Conservation (phyloP, 768 basidiomycete genomes). For the Tubosaeta sp. region DNA sequence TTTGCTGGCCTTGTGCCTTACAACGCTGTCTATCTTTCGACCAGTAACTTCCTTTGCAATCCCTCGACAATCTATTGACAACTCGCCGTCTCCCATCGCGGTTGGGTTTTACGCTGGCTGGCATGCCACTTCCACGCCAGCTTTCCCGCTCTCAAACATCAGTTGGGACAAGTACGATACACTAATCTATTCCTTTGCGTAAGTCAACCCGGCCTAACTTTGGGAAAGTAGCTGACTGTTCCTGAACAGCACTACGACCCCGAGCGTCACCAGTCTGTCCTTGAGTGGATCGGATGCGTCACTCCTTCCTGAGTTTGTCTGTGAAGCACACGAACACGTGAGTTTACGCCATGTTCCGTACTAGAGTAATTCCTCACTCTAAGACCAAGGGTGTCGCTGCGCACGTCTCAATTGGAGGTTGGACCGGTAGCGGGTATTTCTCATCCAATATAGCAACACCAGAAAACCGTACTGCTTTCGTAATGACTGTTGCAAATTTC, state of each 20-base stretch:
- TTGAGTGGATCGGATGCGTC: constrained; percentile 42
- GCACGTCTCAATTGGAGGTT: constrained; percentile 63
- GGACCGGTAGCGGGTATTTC: constrained; percentile 61
- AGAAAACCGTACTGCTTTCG: constrained; percentile 57
- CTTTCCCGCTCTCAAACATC: constrained; percentile 50
- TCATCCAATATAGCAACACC: constrained; percentile 56
- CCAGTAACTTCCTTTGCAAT: not conserved
- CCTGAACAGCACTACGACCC: constrained; percentile 31
- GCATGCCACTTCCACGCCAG: constrained; percentile 40
- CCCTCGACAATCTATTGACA: not conserved
- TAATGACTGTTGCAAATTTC: constrained; percentile 50
- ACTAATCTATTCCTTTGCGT: constrained; percentile 66
- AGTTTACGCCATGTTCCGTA: constrained; percentile 2
- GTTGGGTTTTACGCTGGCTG: constrained; percentile 67
- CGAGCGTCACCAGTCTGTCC: constrained; percentile 28
- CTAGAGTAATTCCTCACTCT: not conserved
- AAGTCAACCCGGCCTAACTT: constrained; percentile 15
- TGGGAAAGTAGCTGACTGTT: not conserved
- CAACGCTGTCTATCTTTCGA: not conserved
- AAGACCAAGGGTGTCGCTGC: constrained; percentile 49
- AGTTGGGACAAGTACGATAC: constrained; percentile 75
- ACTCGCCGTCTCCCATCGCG: not conserved
- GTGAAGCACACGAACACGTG: constrained; percentile 36
- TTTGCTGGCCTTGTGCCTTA: not conserved
- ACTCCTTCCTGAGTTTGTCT: constrained; percentile 55